phyloP scores from a whole-genome alignment of 2,329 filamentous ascomycete genomes.

The Calycina herbarum region DNA sequence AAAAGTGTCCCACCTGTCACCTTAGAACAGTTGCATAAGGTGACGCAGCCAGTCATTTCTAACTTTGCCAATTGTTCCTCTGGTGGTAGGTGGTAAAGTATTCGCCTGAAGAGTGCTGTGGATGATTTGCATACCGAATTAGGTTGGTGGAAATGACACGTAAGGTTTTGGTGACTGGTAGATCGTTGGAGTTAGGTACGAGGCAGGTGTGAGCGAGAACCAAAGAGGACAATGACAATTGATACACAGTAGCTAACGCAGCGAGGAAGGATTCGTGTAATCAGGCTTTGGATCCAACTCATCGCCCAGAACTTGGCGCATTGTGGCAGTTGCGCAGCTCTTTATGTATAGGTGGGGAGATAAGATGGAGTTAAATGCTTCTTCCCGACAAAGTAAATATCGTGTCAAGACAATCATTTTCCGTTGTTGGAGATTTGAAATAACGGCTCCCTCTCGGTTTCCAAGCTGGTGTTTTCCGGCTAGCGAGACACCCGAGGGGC shows the following conservation, averaged over 20 bases:
- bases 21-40: neutral
- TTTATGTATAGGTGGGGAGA: neutral
- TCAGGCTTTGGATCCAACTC: neutral
- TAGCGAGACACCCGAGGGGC: constrained; percentile 4
- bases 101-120: neutral
- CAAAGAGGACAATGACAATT: neutral
- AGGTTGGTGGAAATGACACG: neutral
- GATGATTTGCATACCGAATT: neutral
- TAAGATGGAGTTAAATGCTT: constrained; percentile 1
- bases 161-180: neutral
- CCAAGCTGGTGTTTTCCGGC: neutral
- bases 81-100: neutral
- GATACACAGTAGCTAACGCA: neutral
- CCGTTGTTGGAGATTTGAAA: neutral
- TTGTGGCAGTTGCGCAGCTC: neutral
- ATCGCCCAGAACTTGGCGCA: constrained; percentile 1
- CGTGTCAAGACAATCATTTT: neutral
- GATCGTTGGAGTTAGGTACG: neutral
- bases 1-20: neutral
- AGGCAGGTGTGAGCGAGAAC: neutral
- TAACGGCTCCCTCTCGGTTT: neutral
- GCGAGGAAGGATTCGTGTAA: neutral
- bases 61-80: neutral
- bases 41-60: neutral
- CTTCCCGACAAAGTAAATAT: neutral